A percentile compares a stretch with the other conserved stretches of the same genome.
Evolutionary conservation across 768 basidiomycete species (phyloP).

Genomic region (Dendrothele bispora): DNA sequence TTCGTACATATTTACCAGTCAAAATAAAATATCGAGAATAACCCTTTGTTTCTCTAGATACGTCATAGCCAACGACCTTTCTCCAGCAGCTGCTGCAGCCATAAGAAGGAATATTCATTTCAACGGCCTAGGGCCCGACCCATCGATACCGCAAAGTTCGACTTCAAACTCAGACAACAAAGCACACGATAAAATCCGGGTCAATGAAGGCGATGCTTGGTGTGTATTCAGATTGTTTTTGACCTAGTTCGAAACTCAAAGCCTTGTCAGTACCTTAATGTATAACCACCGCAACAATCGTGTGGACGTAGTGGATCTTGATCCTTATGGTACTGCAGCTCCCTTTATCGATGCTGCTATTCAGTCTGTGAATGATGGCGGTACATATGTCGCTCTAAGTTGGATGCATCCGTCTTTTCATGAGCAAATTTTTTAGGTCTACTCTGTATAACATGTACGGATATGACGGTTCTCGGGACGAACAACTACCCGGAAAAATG

Average conservation of each 20-base stretch:
- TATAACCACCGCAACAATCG: conserved; percentile 81
- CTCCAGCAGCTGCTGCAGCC: conserved; percentile 75
- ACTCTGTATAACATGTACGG: conserved; percentile 95
- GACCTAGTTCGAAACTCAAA: background rate
- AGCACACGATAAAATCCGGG: conserved; percentile 57
- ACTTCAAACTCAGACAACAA: conserved; percentile 11
- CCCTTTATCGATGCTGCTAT: conserved; percentile 96
- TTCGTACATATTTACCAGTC: conserved; percentile 33
- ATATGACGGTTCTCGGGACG: conserved; percentile 90
- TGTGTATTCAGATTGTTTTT: conserved; percentile 31
- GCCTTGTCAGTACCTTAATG: conserved; percentile 70
- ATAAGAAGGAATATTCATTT: conserved; percentile 85
- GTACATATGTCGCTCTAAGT: conserved; percentile 40
- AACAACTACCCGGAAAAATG: conserved; percentile 97
- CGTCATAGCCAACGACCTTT: conserved; percentile 94
- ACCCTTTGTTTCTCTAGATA: conserved; percentile 71
- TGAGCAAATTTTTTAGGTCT: conserved; percentile 67
- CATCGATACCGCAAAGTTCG: conserved; percentile 22
- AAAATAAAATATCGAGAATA: conserved; percentile 94
- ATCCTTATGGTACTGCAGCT: conserved; percentile 96
- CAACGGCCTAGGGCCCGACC: conserved; percentile 59
- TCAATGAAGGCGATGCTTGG: conserved; percentile 97
- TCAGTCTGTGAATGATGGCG: conserved; percentile 85
- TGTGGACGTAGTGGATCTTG: conserved; percentile 95
- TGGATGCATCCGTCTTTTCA: background rate